Percentiles rank a stretch among this genome's conserved stretches.
phyloP scores from a whole-genome alignment of 805 yeast genomes.

The Candida wancherniae region DNA sequence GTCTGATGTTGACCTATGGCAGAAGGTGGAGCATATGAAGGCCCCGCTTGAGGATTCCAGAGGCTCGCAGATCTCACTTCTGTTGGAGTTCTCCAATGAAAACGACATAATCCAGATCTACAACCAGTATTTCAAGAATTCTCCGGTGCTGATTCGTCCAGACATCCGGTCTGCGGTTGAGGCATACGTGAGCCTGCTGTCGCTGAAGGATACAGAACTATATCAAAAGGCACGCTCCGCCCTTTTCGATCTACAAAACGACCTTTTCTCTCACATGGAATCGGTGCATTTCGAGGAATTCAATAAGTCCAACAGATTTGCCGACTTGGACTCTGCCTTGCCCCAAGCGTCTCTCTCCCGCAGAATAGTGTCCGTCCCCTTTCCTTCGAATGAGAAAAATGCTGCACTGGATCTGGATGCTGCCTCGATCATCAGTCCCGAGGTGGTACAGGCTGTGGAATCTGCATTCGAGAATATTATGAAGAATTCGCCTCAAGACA shows the following conservation, averaged over 20 bases:
- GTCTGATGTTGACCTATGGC: slow-evolving; percentile 53
- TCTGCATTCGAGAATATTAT: slow-evolving; percentile 62
- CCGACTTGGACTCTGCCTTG: slow-evolving; percentile 10
- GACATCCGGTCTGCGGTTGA: slow-evolving; percentile 4
- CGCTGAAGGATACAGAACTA: slow-evolving; percentile 12
- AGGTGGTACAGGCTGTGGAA: slow-evolving; percentile 57
- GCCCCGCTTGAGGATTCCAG: slow-evolving; percentile 62
- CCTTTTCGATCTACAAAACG: slow-evolving; percentile 55
- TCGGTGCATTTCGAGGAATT: slow-evolving; percentile 54
- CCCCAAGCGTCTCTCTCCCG: slow-evolving; percentile 1
- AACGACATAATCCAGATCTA: slow-evolving; percentile 53
- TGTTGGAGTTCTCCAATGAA: slow-evolving; percentile 41
- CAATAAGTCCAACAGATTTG: slow-evolving; percentile 42
- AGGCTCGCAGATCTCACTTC: slow-evolving; percentile 27
- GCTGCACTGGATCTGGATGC: not conserved
- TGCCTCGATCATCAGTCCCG: slow-evolving; percentile 31
- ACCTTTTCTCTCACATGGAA: slow-evolving; percentile 47
- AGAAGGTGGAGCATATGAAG: slow-evolving; percentile 58
- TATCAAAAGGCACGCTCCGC: slow-evolving; percentile 56
- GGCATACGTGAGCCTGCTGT: slow-evolving; percentile 8
- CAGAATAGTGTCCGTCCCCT: slow-evolving; percentile 8
- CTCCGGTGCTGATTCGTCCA: slow-evolving; percentile 2
- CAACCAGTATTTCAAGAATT: slow-evolving; percentile 34
- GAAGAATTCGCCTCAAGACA: slow-evolving; percentile 22
- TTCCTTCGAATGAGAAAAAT: not conserved